Evolutionary conservation across 1,139 yeast genomes (phyloP).

Genomic region (Yamadazyma oceani): DNA sequence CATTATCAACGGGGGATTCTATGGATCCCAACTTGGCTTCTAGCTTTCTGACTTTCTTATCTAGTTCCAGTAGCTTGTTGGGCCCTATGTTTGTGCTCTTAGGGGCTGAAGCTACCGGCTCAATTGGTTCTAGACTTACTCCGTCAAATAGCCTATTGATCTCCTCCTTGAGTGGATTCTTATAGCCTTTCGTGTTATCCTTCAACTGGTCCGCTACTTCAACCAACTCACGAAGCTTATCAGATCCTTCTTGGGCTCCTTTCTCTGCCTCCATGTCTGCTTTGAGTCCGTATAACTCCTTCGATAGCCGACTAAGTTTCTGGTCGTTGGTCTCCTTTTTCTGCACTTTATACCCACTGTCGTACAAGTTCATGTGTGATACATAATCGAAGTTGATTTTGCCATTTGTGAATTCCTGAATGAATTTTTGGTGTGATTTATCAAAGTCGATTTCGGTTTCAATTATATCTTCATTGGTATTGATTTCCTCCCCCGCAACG

Average conservation of each 20-base stretch:
- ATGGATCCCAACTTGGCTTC: slow-evolving; percentile 16
- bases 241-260: slow-evolving; percentile 1
- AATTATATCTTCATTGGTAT: slow-evolving; percentile 16
- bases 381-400: slow-evolving; percentile 42
- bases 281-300: slow-evolving; percentile 44
- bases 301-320: slow-evolving; percentile 42
- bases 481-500: slow-evolving; percentile 8
- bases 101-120: no score
- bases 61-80: slow-evolving; percentile 10
- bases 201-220: slow-evolving; percentile 11
- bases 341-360: slow-evolving; percentile 27
- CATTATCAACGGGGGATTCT: slow-evolving; percentile 22
- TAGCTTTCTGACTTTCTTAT: slow-evolving; percentile 25
- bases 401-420: slow-evolving; percentile 15
- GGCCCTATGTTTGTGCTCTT: background rate
- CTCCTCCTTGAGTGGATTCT: slow-evolving; percentile 8
- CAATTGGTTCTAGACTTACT: no score
- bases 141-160: slow-evolving; percentile 9
- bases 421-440: slow-evolving; percentile 20
- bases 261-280: slow-evolving; percentile 1
- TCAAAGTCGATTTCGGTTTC: slow-evolving; percentile 21
- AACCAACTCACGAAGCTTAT: slow-evolving; percentile 7
- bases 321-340: slow-evolving; percentile 42
- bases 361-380: slow-evolving; percentile 19
- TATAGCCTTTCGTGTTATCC: slow-evolving; percentile 2